A percentile compares a stretch with the other conserved stretches of the same genome.
Conservation (phyloP, 1,284 basidiomycete genomes). For the Vanrija pseudolonga region DNA sequence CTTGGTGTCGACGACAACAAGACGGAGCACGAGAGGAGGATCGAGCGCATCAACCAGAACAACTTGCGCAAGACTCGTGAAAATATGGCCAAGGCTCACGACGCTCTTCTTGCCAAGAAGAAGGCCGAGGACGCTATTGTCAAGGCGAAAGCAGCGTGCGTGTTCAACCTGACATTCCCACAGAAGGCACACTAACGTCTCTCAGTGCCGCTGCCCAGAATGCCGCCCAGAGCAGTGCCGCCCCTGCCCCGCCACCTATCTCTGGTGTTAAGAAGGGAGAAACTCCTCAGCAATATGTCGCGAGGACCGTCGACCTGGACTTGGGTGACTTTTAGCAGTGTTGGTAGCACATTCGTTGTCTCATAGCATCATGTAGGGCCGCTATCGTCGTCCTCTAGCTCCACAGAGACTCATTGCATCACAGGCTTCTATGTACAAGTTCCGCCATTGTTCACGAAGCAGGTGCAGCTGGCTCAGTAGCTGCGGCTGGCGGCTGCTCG, state of each 20-base stretch:
- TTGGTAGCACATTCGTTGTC: background rate
- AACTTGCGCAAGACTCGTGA: conserved; percentile 78
- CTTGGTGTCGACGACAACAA: conserved; percentile 30
- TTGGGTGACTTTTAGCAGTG: conserved; percentile 48
- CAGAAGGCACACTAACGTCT: background rate
- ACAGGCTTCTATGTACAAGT: too few relatives aligned
- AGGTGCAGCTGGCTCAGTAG: too few relatives aligned
- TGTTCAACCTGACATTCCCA: background rate
- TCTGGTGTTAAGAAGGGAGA: conserved; percentile 40
- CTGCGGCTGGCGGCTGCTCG: too few relatives aligned
- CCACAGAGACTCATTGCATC: too few relatives aligned
- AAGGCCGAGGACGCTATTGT: conserved; percentile 51
- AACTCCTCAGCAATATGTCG: conserved; percentile 46
- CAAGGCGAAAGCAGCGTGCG: conserved; percentile 27
- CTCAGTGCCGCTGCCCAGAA: background rate
- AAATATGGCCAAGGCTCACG: conserved; percentile 70
- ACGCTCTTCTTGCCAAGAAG: conserved; percentile 63
- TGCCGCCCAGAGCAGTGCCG: conserved; percentile 8
- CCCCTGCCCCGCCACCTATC: conserved; percentile 14
- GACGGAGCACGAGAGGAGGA: conserved; percentile 56
- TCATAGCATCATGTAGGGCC: too few relatives aligned
- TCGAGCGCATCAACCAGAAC: conserved; percentile 79
- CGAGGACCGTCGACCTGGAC: conserved; percentile 48
- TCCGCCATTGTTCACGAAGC: too few relatives aligned
- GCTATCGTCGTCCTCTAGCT: too few relatives aligned